Percentiles rank a stretch among this genome's conserved stretches.
phyloP scores from a whole-genome alignment of 495 filamentous ascomycete genomes.

The Aspergillus ellipticus region DNA sequence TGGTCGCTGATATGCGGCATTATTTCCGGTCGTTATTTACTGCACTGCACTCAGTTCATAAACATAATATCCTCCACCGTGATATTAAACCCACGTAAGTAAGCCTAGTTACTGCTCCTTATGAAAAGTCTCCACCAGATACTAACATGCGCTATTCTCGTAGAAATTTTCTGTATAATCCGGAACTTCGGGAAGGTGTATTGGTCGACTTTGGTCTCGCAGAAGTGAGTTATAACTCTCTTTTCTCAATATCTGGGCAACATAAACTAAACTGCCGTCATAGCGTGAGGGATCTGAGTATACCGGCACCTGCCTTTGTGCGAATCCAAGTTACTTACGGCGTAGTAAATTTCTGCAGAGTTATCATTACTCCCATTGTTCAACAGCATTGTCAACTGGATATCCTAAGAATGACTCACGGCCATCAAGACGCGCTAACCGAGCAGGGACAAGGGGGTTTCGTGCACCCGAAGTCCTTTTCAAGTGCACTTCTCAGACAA shows the following conservation, averaged over 20 bases:
- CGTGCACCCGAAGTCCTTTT: constrained; percentile 94
- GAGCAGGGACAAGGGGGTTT: constrained; percentile 94
- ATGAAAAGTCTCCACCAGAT: neutral
- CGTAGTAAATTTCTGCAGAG: constrained; percentile 37
- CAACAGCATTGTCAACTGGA: constrained; percentile 52
- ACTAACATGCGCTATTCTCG: constrained; percentile 11
- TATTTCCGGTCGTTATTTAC: constrained; percentile 89
- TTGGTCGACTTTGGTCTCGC: constrained; percentile 96
- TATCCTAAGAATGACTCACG: constrained; percentile 85
- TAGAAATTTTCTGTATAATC: constrained; percentile 93
- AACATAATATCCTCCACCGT: constrained; percentile 79
- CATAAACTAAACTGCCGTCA: neutral
- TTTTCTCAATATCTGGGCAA: neutral
- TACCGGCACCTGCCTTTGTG: constrained; percentile 39
- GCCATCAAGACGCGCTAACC: constrained; percentile 84
- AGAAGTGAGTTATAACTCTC: constrained; percentile 46
- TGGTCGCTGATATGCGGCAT: constrained; percentile 73
- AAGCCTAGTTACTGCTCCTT: neutral
- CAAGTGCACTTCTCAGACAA: constrained; percentile 96
- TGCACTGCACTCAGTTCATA: constrained; percentile 79
- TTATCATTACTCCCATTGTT: constrained; percentile 41
- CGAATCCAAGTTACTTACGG: constrained; percentile 34
- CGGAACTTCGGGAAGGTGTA: constrained; percentile 73
- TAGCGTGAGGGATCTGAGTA: constrained; percentile 45
- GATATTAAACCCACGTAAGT: constrained; percentile 94